These are phyloP conservation scores for Streptanthus diversifolius DNA, from an alignment of 345 rosid species.

Conservation along the genomic window DNA sequence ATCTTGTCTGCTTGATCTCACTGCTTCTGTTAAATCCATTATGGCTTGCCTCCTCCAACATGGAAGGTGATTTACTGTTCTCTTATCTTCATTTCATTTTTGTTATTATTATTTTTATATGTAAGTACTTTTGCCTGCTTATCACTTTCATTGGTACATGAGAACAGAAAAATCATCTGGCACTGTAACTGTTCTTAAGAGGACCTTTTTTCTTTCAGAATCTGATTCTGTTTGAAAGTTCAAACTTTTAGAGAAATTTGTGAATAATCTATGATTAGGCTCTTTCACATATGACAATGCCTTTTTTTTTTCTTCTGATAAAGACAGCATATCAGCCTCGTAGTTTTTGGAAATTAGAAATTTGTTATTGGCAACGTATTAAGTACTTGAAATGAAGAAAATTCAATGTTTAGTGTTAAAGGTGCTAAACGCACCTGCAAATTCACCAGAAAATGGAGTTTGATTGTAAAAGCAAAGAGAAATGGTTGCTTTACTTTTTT, in stretches of 20 bases:
- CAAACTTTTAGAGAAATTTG: background rate
- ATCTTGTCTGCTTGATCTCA: conserved; percentile 52
- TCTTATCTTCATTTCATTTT: conserved; percentile 6
- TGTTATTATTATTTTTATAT: background rate
- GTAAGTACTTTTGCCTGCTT: background rate
- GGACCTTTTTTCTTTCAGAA: background rate
- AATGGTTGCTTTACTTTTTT: background rate
- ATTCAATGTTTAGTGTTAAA: background rate
- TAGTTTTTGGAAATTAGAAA: background rate
- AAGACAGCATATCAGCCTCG: background rate
- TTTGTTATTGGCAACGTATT: background rate
- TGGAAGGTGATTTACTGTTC: conserved; percentile 65
- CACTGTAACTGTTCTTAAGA: conserved; percentile 23
- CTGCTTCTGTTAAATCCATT: conserved; percentile 40
- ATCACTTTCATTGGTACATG: conserved; percentile 9
- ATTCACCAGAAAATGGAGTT: background rate
- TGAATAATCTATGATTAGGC: background rate
- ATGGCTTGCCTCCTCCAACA: conserved; percentile 58
- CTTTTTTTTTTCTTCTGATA: background rate
- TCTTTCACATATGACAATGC: background rate
- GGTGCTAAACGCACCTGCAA: background rate
- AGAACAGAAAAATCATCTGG: conserved; percentile 1
- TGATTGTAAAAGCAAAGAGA: background rate
- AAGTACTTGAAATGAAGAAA: background rate
- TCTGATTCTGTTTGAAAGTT: conserved; percentile 25